phyloP scores from a whole-genome alignment of 768 basidiomycete species.

The Lactarius sp. region DNA sequence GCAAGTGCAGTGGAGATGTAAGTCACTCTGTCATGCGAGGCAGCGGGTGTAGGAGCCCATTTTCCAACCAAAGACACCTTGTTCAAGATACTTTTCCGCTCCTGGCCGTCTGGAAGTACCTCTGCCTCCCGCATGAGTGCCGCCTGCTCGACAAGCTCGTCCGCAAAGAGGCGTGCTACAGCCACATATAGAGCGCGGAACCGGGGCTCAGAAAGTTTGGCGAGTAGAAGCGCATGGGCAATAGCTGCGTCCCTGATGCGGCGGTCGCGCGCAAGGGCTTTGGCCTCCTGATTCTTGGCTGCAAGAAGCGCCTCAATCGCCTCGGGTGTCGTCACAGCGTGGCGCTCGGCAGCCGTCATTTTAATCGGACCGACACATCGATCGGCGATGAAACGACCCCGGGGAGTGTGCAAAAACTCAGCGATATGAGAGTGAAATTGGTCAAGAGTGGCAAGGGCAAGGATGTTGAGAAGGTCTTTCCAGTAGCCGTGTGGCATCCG shows the following conservation, averaged over 20 bases:
- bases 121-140: constrained; percentile 36
- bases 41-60: constrained; percentile 62
- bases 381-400: not conserved
- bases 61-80: constrained; percentile 57
- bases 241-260: constrained; percentile 28
- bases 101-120: constrained; percentile 32
- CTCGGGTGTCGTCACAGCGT: constrained; percentile 23
- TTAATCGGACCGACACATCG: not conserved
- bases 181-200: constrained; percentile 61
- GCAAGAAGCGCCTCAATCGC: not conserved
- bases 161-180: constrained; percentile 56
- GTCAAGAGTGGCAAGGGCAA: constrained; percentile 52
- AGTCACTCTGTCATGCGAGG: constrained; percentile 57
- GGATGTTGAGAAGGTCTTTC: constrained; percentile 70
- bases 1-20: constrained; percentile 63
- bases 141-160: constrained; percentile 48
- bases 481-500: constrained; percentile 56
- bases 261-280: constrained; percentile 15
- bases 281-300: constrained; percentile 22
- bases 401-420: constrained; percentile 3
- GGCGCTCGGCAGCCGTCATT: constrained; percentile 24
- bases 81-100: constrained; percentile 32
- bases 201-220: constrained; percentile 43
- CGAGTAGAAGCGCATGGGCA: constrained; percentile 36
- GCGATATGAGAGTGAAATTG: constrained; percentile 37